Percentiles rank a stretch among this genome's conserved stretches.
These are phyloP conservation scores for Diplosphaera chodatii DNA, from an alignment of 139 green algal genomes.

Conservation along the genomic window DNA sequence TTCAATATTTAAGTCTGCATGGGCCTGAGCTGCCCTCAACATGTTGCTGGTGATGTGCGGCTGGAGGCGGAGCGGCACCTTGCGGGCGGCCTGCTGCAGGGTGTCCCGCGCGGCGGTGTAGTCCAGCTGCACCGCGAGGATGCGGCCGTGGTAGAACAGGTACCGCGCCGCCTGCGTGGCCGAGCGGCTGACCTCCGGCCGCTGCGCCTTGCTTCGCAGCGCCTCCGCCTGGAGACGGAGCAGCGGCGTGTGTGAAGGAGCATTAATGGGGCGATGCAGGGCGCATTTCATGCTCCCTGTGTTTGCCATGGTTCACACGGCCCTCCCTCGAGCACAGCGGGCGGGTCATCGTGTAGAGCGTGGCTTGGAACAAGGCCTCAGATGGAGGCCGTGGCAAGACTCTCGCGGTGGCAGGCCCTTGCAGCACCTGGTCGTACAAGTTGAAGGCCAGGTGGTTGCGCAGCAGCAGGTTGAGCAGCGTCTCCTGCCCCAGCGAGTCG, in stretches of 20 bases:
- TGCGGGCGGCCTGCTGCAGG: conserved; percentile 81
- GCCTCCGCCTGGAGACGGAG: conserved; percentile 78
- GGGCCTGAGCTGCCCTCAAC: too few relatives aligned
- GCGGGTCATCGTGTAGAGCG: too few relatives aligned
- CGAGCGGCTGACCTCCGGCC: conserved; percentile 64
- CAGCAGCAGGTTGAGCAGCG: conserved; percentile 94
- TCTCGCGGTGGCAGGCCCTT: too few relatives aligned
- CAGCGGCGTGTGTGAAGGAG: not conserved
- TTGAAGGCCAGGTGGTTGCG: conserved; percentile 94
- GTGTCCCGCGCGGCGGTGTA: conserved; percentile 95
- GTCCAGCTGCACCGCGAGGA: conserved; percentile 92
- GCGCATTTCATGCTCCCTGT: too few relatives aligned
- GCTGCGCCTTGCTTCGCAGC: conserved; percentile 88
- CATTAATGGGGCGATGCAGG: not conserved
- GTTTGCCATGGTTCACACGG: too few relatives aligned
- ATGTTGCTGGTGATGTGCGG: too few relatives aligned
- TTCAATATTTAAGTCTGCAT: too few relatives aligned
- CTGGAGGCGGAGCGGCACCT: too few relatives aligned
- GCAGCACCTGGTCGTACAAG: conserved; percentile 87
- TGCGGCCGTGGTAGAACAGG: conserved; percentile 93
- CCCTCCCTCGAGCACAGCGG: too few relatives aligned
- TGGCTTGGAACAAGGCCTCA: too few relatives aligned
- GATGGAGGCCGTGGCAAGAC: too few relatives aligned
- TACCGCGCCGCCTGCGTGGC: conserved; percentile 79
- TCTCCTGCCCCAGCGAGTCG: conserved; percentile 90